phyloP scores from a whole-genome alignment of 2,329 filamentous ascomycete species.

The Cyphellophora europaea region DNA sequence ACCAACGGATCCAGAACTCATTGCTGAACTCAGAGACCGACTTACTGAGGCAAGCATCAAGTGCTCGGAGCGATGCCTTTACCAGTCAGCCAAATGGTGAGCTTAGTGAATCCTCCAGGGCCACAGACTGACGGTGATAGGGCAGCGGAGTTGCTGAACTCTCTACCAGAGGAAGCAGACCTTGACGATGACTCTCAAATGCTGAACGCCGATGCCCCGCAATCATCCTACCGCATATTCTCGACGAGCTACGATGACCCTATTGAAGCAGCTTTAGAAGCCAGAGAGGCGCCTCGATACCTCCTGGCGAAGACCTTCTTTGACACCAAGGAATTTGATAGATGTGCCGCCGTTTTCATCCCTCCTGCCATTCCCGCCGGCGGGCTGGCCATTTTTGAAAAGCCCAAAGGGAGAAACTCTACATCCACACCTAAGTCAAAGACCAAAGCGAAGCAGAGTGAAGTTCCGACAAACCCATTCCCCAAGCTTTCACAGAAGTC shows the following conservation, averaged over 20 bases:
- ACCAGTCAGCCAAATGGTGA: slow-evolving; percentile 94
- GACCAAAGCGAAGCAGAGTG: slow-evolving; percentile 43
- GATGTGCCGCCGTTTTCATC: slow-evolving; percentile 81
- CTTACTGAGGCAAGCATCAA: slow-evolving; percentile 58
- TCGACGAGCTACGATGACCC: slow-evolving; percentile 52
- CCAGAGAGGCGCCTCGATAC: slow-evolving; percentile 71
- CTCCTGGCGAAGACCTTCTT: slow-evolving; percentile 89
- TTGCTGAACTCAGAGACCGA: slow-evolving; percentile 15
- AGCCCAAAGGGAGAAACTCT: slow-evolving; percentile 27
- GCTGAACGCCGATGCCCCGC: slow-evolving; percentile 42
- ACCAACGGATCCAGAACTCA: slow-evolving; percentile 12
- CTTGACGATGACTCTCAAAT: slow-evolving; percentile 49
- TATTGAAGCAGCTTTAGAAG: slow-evolving; percentile 65
- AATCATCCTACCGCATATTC: slow-evolving; percentile 40
- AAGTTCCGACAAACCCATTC: slow-evolving; percentile 29
- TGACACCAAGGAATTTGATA: slow-evolving; percentile 89
- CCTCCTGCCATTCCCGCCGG: slow-evolving; percentile 69
- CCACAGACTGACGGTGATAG: slow-evolving; percentile 37
- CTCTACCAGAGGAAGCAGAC: slow-evolving; percentile 53
- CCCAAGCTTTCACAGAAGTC: slow-evolving; percentile 73
- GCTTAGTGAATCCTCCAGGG: slow-evolving; percentile 6
- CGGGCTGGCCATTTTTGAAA: slow-evolving; percentile 43
- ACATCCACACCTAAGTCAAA: slow-evolving; percentile 47
- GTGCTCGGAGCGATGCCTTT: slow-evolving; percentile 89
- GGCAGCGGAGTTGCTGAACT: slow-evolving; percentile 87